phyloP scores from a whole-genome alignment of 2,329 filamentous ascomycete genomes.

The Penicillium sp. region DNA sequence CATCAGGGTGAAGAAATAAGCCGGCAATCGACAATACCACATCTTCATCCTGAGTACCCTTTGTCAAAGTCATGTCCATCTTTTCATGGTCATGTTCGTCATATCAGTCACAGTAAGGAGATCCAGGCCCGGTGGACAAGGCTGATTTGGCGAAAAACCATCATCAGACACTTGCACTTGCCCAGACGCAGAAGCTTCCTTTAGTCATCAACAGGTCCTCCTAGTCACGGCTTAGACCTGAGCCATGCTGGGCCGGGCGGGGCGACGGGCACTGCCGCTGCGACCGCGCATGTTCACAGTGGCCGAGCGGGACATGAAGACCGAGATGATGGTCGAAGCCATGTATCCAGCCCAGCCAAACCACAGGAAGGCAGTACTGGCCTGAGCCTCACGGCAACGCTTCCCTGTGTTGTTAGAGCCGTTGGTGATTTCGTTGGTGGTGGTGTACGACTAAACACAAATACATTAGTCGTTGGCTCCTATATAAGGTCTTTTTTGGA shows the following conservation, averaged over 20 bases:
- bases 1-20: neutral
- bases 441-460: conserved; percentile 36
- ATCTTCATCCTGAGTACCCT: neutral
- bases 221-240: conserved; percentile 38
- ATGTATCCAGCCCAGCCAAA: conserved; percentile 49
- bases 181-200: neutral
- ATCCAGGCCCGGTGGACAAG: neutral
- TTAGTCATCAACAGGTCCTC: neutral
- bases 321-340: conserved; percentile 42
- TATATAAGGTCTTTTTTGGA: neutral
- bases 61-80: neutral
- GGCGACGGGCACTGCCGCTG: conserved; percentile 29
- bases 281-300: conserved; percentile 36
- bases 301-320: conserved; percentile 35
- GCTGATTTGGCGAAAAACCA: neutral
- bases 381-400: conserved; percentile 54
- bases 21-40: neutral
- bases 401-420: conserved; percentile 37
- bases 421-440: conserved; percentile 48
- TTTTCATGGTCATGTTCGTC: conserved; percentile 1
- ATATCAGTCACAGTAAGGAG: neutral
- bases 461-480: neutral
- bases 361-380: conserved; percentile 53
- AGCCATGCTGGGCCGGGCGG: conserved; percentile 42
- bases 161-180: neutral